These are phyloP conservation scores for Isoetes engelmannii DNA, from an alignment of 83 land plant species.

Conservation along the genomic window DNA sequence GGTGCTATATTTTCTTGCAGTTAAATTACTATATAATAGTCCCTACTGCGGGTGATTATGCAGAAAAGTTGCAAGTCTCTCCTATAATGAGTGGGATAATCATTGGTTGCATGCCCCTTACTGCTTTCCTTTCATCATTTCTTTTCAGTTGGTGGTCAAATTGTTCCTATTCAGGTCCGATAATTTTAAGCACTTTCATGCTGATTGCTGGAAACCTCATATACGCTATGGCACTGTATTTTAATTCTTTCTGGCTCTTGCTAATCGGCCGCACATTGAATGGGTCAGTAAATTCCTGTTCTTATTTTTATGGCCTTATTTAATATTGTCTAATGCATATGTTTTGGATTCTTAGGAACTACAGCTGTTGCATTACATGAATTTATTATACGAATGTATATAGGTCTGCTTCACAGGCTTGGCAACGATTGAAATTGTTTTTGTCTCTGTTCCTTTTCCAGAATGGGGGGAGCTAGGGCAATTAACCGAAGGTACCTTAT, in stretches of 20 bases:
- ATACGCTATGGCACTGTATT: conserved; percentile 4
- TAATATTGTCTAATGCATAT: background rate
- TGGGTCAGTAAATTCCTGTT: too few relatives aligned
- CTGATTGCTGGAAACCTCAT: conserved; percentile 3
- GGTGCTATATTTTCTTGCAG: conserved; percentile 2
- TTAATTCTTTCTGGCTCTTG: conserved; percentile 3
- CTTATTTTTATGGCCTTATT: background rate
- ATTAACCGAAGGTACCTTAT: conserved; percentile 7
- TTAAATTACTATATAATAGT: conserved; percentile 4
- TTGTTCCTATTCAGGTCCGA: conserved; percentile 1
- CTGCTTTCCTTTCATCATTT: background rate
- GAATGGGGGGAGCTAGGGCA: conserved; percentile 6
- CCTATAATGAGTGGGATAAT: background rate
- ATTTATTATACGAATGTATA: too few relatives aligned
- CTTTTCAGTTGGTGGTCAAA: conserved; percentile 3
- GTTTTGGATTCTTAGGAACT: background rate
- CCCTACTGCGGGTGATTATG: conserved; percentile 10
- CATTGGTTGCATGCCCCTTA: background rate
- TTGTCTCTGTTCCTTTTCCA: too few relatives aligned
- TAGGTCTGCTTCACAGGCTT: too few relatives aligned
- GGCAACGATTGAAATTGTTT: too few relatives aligned
- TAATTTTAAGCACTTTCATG: background rate
- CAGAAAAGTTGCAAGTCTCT: conserved; percentile 2
- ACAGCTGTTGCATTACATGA: background rate
- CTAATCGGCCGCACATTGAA: background rate